A percentile compares a stretch with the other conserved stretches of the same genome.
Conservation (phyloP, 495 filamentous ascomycete species). For the Penicillium salamii region DNA sequence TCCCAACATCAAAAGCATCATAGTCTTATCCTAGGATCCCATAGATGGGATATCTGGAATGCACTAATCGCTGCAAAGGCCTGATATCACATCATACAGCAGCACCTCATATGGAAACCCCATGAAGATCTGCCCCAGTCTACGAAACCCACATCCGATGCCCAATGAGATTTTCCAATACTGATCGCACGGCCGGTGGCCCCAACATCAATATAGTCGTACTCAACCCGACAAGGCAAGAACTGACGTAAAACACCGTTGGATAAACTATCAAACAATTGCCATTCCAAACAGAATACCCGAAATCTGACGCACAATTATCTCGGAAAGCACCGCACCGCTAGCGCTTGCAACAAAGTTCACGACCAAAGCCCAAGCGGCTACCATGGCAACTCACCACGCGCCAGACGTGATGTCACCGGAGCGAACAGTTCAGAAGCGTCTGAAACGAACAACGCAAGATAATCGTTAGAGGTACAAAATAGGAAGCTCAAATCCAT, state of each 20-base stretch:
- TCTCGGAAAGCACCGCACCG: neutral
- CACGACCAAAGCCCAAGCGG: neutral
- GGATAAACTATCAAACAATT: no score
- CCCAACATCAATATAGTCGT: neutral
- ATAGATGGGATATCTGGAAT: neutral
- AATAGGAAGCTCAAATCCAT: neutral
- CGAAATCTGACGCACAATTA: neutral
- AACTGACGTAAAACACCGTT: neutral
- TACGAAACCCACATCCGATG: neutral
- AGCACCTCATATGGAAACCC: neutral
- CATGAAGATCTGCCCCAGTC: neutral
- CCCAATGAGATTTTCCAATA: neutral
- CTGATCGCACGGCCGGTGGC: neutral
- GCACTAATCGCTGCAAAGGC: neutral
- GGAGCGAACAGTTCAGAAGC: neutral
- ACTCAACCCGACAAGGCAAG: neutral
- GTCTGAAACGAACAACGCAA: neutral
- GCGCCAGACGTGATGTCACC: slow-evolving; percentile 2
- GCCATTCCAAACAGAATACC: no score
- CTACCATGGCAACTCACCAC: slow-evolving; percentile 2
- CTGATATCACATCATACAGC: neutral
- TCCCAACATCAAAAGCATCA: neutral
- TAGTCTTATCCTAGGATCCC: neutral
- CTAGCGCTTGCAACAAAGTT: neutral
- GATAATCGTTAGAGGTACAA: neutral